These are phyloP conservation scores for Inga oerstediana DNA, from an alignment of 306 rosid genomes.

Conservation along the genomic window DNA sequence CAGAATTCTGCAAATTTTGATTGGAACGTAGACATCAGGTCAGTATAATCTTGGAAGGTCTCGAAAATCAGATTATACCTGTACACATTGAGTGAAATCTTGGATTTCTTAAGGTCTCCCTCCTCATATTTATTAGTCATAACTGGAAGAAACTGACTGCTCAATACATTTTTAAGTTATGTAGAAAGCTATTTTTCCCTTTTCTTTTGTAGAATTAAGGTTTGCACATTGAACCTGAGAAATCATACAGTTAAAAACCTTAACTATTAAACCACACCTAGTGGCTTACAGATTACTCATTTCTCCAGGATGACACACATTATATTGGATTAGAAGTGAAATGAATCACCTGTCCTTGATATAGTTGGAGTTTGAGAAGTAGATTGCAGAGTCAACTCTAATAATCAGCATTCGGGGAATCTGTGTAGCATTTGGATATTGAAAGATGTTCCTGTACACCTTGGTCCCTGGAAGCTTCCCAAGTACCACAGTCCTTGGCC, in stretches of 20 bases:
- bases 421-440: constrained; percentile 65
- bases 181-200: not conserved
- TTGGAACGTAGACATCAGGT: not conserved
- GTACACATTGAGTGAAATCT: not conserved
- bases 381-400: constrained; percentile 91
- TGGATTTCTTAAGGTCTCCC: not conserved
- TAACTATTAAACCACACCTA: not conserved
- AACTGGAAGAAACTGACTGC: not conserved
- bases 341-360: constrained; percentile 69
- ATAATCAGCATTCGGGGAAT: constrained; percentile 60
- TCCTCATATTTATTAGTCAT: not conserved
- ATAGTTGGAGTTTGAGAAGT: constrained; percentile 85
- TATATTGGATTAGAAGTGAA: not conserved
- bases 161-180: not conserved
- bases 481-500: constrained; percentile 73
- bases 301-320: not conserved
- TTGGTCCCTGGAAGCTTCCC: constrained; percentile 71
- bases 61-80: not conserved
- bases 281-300: not conserved
- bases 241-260: not conserved
- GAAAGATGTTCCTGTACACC: constrained; percentile 67
- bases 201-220: not conserved
- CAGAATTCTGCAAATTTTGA: constrained; percentile 55
- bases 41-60: not conserved
- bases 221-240: not conserved